Evolutionary conservation across 1,139 yeast genomes (phyloP).

Genomic region (Debaryomyces psychrophilus): DNA sequence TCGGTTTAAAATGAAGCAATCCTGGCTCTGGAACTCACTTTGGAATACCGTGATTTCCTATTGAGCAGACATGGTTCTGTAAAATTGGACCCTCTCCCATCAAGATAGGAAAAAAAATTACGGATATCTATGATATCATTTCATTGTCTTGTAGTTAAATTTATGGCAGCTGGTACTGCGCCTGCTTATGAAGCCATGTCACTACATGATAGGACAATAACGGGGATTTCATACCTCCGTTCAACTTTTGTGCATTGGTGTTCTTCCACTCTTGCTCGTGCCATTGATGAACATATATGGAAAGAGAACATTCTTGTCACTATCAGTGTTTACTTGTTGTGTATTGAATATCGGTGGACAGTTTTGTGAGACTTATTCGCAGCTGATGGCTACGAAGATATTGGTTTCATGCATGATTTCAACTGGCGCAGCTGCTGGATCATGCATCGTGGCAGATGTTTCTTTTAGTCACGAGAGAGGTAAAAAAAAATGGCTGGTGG

Average conservation of each 20-base stretch:
- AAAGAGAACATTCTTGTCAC: conserved; percentile 15
- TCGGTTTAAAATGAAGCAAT: conserved; percentile 7
- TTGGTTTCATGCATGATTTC: conserved; percentile 18
- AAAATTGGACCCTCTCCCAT: conserved; percentile 22
- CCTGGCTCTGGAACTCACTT: conserved; percentile 9
- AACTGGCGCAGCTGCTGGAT: conserved; percentile 21
- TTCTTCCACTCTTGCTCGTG: conserved; percentile 20
- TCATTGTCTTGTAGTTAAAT: conserved; percentile 19
- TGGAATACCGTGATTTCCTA: conserved; percentile 18
- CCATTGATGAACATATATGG: conserved; percentile 23
- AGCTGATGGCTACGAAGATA: conserved; percentile 22
- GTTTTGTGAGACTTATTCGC: conserved; percentile 18
- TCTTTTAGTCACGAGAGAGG: conserved; percentile 22
- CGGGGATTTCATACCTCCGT: conserved; percentile 21
- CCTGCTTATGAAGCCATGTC: conserved; percentile 21
- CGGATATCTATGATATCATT: conserved; percentile 18
- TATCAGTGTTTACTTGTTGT: conserved; percentile 16
- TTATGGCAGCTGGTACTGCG: conserved; percentile 23
- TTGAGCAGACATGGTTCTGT: conserved; percentile 20
- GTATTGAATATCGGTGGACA: conserved; percentile 21
- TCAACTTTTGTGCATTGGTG: conserved; percentile 20
- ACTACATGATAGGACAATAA: conserved; percentile 13
- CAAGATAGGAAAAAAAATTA: conserved; percentile 12
- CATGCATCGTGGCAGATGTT: conserved; percentile 19
- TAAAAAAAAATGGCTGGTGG: conserved; percentile 24